Evolutionary conservation across 768 basidiomycete species (phyloP), one percentile per base, ranked within the genome.

Genomic region (Lentinula lateritia): DNA sequence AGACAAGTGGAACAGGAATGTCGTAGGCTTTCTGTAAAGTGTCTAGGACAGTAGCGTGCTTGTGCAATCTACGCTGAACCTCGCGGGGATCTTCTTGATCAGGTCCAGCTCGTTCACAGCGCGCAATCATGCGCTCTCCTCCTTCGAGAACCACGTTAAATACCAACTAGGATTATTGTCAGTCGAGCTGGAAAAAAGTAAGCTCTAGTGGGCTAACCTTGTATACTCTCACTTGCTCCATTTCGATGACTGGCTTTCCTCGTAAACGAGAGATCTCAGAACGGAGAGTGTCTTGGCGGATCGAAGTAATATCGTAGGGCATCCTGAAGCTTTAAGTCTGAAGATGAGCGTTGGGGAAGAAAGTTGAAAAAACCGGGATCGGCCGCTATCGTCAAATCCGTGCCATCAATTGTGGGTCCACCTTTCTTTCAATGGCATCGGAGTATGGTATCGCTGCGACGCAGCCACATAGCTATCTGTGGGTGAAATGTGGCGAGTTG

Each of bases 271-370:
- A 8, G 6, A 50, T 20, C 23, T 32, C 48, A 6, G 28, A 12
- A 16, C 20, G 23, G 48, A 50, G 18, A 32, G 48, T 5, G 15
- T 50, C 48, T 28, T 50, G 8, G 15, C 48, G 48, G 20, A 55
- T 20, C 15, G 28, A 66, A 28, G 10, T 50, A 28, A 8, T 23
- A 9, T 46, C 2, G 68, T 85, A 35, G 74, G 76, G 23, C 42
- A 43, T n/a, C 6, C 6, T 43, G 42, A 23, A 23, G 23, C 23
- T 23, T 23, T 1, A 23, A 23, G 23, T 23, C 23, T 23, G 23
- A 23, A n/a, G 16, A 15, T 41, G 39, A 41, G 80, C 81, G 1
- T 73, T 76, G 9, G 67, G 85, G 32, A 81, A 80, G 82, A 84
- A 83, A 66, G 75, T 87, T 23, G 23, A 64, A 75, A 23, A 23